Conservation (phyloP, 2,329 filamentous ascomycete genomes). For the Phyllosticta citribraziliensis region DNA sequence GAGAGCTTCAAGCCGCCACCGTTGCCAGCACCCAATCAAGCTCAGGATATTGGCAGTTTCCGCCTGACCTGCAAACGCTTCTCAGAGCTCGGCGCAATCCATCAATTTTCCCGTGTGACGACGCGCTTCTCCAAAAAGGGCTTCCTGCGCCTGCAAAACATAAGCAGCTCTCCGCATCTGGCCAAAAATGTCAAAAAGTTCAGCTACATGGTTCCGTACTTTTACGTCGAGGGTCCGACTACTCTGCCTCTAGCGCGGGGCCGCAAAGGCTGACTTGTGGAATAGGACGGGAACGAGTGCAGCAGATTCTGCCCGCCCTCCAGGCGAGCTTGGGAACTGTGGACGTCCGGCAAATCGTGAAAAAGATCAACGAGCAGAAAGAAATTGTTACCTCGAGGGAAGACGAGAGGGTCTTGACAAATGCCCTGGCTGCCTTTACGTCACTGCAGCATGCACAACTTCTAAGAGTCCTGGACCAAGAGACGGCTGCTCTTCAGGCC, state of each 20-base stretch:
- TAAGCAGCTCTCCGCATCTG: slow-evolving; percentile 41
- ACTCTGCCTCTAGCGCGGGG: slow-evolving; percentile 15
- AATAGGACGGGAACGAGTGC: slow-evolving; percentile 30
- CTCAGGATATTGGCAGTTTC: slow-evolving; percentile 37
- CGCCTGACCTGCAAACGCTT: slow-evolving; percentile 41
- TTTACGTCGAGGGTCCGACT: slow-evolving; percentile 43
- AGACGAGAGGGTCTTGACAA: slow-evolving; percentile 44
- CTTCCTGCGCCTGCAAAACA: slow-evolving; percentile 39
- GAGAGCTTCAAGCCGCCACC: slow-evolving; percentile 41
- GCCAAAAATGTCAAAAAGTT: slow-evolving; percentile 48
- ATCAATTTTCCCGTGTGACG: slow-evolving; percentile 43
- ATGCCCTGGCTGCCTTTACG: slow-evolving; percentile 48
- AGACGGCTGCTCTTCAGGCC: slow-evolving; percentile 45
- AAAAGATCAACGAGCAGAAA: slow-evolving; percentile 41
- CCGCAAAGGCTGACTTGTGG: slow-evolving; percentile 15
- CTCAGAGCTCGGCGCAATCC: slow-evolving; percentile 39
- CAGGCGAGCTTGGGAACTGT: slow-evolving; percentile 26
- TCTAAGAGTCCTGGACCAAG: slow-evolving; percentile 50
- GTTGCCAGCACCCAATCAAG: slow-evolving; percentile 32
- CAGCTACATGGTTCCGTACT: slow-evolving; percentile 51
- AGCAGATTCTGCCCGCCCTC: slow-evolving; percentile 29
- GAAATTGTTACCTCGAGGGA: slow-evolving; percentile 41
- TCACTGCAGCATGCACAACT: slow-evolving; percentile 56
- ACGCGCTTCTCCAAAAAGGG: slow-evolving; percentile 42
- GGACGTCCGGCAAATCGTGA: slow-evolving; percentile 32